These are phyloP conservation scores for Phoenix roebelenii DNA, from an alignment of 176 grass and related monocot species.

Conservation along the genomic window DNA sequence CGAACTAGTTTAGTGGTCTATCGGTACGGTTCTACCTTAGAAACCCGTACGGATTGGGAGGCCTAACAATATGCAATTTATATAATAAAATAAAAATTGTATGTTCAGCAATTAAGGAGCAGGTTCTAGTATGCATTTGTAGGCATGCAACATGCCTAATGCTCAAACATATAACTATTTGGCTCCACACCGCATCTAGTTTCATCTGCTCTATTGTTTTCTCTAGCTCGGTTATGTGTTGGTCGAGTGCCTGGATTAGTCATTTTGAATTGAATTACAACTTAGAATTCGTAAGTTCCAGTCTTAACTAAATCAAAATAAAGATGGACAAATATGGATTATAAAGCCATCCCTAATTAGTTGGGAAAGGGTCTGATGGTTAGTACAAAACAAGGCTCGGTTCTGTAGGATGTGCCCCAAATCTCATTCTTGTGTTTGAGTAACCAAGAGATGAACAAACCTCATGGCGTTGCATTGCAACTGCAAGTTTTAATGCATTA, in stretches of 20 bases:
- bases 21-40: no score
- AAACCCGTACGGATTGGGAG: no score
- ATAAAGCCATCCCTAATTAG: no score
- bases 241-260: constrained; percentile 63
- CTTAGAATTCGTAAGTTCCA: neutral
- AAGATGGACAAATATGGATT: constrained; percentile 8
- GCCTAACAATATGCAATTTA: no score
- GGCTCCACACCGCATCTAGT: constrained; percentile 56
- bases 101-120: neutral
- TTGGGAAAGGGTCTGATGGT: no score
- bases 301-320: constrained; percentile 7
- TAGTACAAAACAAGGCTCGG: no score
- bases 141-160: neutral
- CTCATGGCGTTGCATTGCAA: constrained; percentile 97
- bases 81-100: neutral
- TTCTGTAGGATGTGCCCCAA: no score
- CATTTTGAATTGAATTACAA: neutral
- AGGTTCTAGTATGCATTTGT: neutral
- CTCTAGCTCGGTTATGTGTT: constrained; percentile 80
- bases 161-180: constrained; percentile 15
- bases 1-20: no score
- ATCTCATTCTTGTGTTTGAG: neutral
- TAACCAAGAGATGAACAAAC: constrained; percentile 31
- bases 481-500: constrained; percentile 76
- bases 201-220: constrained; percentile 62